A percentile compares a stretch with the other conserved stretches of the same genome.
phyloP scores from a whole-genome alignment of 305 asterid species.

The Galium porrigens region DNA sequence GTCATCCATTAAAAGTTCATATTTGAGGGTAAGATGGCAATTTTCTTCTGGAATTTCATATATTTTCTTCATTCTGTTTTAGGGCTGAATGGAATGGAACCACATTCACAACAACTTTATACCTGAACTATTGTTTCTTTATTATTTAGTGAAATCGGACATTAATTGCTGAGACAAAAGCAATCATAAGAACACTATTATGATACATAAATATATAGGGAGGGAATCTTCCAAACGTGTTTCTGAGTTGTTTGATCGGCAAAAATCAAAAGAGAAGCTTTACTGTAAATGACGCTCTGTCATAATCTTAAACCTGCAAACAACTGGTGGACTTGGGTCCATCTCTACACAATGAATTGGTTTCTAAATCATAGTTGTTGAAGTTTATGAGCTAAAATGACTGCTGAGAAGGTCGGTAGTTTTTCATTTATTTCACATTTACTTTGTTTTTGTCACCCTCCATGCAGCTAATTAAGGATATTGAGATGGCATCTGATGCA shows the following conservation, averaged over 20 bases:
- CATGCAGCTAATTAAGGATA: conserved; percentile 69
- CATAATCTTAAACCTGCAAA: background rate
- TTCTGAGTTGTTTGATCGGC: background rate
- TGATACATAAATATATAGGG: background rate
- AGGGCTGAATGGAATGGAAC: background rate
- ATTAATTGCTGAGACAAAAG: background rate
- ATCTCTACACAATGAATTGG: background rate
- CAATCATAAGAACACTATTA: background rate
- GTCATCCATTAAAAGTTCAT: conserved; percentile 74
- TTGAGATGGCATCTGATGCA: conserved; percentile 57
- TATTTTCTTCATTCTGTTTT: background rate
- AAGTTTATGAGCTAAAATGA: background rate
- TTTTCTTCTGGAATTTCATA: background rate
- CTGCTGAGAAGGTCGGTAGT: background rate
- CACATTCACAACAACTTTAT: background rate
- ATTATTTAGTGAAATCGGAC: background rate
- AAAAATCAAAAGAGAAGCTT: background rate
- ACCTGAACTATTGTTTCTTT: background rate
- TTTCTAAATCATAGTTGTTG: background rate
- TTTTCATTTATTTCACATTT: background rate
- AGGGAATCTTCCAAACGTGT: background rate
- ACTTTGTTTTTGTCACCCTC: background rate
- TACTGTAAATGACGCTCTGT: background rate
- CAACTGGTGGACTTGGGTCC: background rate
- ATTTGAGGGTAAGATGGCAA: conserved; percentile 48